Evolutionary conservation across 2,329 filamentous ascomycete species (phyloP).

Genomic region (Fusarium solani-melongenae): DNA sequence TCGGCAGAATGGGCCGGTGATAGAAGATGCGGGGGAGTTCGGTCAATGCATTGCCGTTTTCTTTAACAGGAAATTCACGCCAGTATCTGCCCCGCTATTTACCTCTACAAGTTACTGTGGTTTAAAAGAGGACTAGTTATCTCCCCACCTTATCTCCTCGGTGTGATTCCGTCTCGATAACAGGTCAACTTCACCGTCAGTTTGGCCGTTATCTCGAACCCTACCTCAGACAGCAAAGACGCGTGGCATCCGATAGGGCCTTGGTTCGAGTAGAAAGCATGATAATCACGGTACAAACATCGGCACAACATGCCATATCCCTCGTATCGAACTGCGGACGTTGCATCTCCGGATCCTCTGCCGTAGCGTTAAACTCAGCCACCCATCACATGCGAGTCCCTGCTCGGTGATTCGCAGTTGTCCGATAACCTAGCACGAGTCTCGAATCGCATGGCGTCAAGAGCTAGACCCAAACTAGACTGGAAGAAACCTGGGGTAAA

Average conservation of each 20-base stretch:
- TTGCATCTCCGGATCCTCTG: background rate
- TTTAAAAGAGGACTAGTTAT: background rate
- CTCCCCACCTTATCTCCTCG: background rate
- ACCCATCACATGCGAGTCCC: background rate
- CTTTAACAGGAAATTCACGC: background rate
- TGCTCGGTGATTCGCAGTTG: background rate
- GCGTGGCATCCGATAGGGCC: background rate
- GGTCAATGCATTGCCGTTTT: background rate
- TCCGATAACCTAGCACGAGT: background rate
- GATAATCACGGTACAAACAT: background rate
- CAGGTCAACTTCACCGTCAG: background rate
- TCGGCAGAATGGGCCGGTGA: background rate
- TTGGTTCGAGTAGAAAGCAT: background rate
- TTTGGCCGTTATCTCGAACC: background rate
- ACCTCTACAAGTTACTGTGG: background rate
- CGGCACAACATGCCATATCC: background rate
- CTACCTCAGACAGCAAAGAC: background rate
- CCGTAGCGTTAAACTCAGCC: constrained; percentile 1
- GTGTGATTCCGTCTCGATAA: background rate
- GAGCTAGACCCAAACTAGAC: background rate
- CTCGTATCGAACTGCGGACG: background rate
- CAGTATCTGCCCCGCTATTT: background rate
- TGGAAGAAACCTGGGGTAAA: background rate
- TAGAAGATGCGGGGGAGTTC: background rate
- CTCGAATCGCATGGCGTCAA: background rate